Base-by-base conservation (phyloP, 1,284 basidiomycete genomes). In the Athelia psychrophila region DNA sequence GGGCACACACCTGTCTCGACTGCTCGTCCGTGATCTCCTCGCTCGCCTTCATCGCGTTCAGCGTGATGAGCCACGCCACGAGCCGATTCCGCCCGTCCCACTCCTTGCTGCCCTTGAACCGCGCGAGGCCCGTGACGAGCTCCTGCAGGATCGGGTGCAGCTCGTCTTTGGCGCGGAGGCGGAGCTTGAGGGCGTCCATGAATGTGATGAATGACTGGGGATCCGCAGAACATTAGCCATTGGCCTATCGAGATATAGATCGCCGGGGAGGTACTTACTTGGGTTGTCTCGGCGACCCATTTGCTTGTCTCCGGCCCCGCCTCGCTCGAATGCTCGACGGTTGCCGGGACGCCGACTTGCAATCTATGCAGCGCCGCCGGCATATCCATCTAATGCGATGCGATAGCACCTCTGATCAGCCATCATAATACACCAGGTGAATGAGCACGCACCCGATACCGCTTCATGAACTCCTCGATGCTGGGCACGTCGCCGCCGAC, bases 281-380 rank as follows among this genome's bases (percentile, higher is more conserved):
- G 93, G 0, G 97, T 99, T 3, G 95, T 98, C 69, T 98, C 95
- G 3, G 96, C 96, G n/a, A 99, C 94, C 87, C 92, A 94, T 70
- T 98, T 96, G 25, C 92, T 92, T 0, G 92, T 92, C 69, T 98
- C 95, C 3, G 88, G 87, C 48, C 79, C 90, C 42, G 77, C 84
- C 71, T 81, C 91, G 66, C 79, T 93, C 58, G 73, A 93, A 66
- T 99, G 96, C 67, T 98, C 95, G 1, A 98, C 90, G 0, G 95
- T 98, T 0, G 97, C 96, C 2, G 96, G 96, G 0, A 98, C 94
- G 9, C 96, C 96, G 2, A 98, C 91, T 61, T 86, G 82, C 30
- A 99, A 75, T 25, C 95, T 78, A 67, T 98, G 93, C 23, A 95
- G 72, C 2, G 95, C 96, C 2, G 96, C 95, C 0, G 93, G 92